A percentile compares a stretch with the other conserved stretches of the same genome.
These are phyloP conservation scores for Populus davidiana DNA, from an alignment of 345 rosid genomes.

Conservation along the genomic window DNA sequence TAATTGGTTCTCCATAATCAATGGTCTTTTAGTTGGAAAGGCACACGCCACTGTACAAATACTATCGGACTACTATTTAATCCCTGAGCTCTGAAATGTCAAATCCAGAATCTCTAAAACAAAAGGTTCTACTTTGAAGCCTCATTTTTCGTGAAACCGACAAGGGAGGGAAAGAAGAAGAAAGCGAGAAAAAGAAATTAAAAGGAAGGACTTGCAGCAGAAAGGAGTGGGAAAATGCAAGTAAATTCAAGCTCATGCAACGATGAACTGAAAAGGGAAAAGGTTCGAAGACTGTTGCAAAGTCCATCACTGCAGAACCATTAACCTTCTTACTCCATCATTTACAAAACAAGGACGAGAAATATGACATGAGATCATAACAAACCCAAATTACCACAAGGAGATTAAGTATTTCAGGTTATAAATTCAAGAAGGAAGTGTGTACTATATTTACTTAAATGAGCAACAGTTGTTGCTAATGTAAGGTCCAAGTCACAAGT, in stretches of 20 bases:
- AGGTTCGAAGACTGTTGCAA: slow-evolving; percentile 23
- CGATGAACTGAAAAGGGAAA: slow-evolving; percentile 18
- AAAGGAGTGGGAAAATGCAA: slow-evolving; percentile 16
- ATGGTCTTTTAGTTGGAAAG: neutral
- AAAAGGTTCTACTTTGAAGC: slow-evolving; percentile 39
- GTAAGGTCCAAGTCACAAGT: slow-evolving; percentile 10
- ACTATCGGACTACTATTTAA: slow-evolving; percentile 35
- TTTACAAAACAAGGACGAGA: neutral
- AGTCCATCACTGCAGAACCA: slow-evolving; percentile 19
- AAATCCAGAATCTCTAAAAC: slow-evolving; percentile 61
- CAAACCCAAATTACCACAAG: neutral
- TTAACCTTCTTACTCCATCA: neutral
- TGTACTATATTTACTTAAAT: neutral
- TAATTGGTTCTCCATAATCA: neutral
- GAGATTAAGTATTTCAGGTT: slow-evolving; percentile 11
- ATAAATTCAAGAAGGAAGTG: neutral
- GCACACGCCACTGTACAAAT: slow-evolving; percentile 1
- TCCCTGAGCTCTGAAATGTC: slow-evolving; percentile 53
- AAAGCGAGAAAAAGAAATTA: slow-evolving; percentile 18
- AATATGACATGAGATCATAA: slow-evolving; percentile 8
- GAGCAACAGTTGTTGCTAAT: neutral
- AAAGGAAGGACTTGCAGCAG: slow-evolving; percentile 17
- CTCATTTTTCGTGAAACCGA: slow-evolving; percentile 40
- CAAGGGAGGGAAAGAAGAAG: slow-evolving; percentile 14
- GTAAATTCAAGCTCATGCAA: neutral